Evolutionary conservation across 805 yeast genomes (phyloP).

Genomic region (Candida tammaniensis): DNA sequence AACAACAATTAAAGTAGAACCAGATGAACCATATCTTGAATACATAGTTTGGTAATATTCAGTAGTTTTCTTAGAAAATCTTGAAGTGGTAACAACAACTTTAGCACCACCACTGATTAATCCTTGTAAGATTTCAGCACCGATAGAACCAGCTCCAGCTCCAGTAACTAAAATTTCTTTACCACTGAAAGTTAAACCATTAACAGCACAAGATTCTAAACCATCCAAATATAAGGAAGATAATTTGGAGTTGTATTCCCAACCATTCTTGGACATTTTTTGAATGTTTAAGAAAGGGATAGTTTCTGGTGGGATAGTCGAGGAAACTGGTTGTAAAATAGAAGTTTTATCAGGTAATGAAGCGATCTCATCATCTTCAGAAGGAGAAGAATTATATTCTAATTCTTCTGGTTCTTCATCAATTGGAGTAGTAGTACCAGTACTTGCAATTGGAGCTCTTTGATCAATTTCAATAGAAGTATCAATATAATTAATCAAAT

Average conservation of each 20-base stretch:
- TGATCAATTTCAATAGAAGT: conserved; percentile 64
- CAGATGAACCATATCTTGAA: conserved; percentile 88
- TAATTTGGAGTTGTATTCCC: conserved; percentile 80
- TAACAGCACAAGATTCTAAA: conserved; percentile 89
- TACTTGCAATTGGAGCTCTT: conserved; percentile 47
- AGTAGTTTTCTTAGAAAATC: conserved; percentile 90
- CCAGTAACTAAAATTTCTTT: conserved; percentile 93
- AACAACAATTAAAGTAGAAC: conserved; percentile 89
- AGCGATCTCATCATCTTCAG: conserved; percentile 77
- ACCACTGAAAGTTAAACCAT: conserved; percentile 86
- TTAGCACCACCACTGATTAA: conserved; percentile 96
- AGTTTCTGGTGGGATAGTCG: conserved; percentile 73
- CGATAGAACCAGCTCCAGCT: conserved; percentile 98
- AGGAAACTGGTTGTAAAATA: conserved; percentile 70
- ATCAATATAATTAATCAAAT: conserved; percentile 66
- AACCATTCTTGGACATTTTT: conserved; percentile 70
- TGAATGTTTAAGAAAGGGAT: conserved; percentile 94
- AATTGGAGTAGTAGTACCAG: conserved; percentile 41
- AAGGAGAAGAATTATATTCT: conserved; percentile 43
- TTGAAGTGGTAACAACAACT: conserved; percentile 92
- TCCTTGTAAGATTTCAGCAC: conserved; percentile 95
- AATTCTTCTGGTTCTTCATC: conserved; percentile 25
- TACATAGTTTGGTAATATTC: conserved; percentile 94
- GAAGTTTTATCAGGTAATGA: conserved; percentile 73
- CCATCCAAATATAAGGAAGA: conserved; percentile 83